A percentile compares a stretch with the other conserved stretches of the same genome.
Conservation (phyloP, 257 asterid genomes). For the Dorcoceras hygrometricum region DNA sequence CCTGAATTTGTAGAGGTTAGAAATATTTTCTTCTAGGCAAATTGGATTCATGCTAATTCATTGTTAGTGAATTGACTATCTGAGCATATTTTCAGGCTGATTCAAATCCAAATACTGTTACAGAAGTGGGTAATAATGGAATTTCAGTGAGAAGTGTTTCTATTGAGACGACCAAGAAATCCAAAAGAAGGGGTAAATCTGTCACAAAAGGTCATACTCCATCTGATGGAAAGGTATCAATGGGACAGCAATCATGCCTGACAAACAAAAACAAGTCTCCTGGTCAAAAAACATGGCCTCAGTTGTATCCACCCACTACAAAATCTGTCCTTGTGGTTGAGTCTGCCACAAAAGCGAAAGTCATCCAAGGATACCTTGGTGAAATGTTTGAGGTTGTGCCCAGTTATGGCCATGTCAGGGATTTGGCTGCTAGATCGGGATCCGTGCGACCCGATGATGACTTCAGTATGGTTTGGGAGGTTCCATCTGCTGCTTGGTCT, state of each 20-base stretch:
- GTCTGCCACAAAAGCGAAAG: slow-evolving; percentile 82
- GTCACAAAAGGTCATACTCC: slow-evolving; percentile 28
- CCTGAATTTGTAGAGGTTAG: slow-evolving; percentile 45
- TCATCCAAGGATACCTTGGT: slow-evolving; percentile 94
- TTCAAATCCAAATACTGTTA: slow-evolving; percentile 25
- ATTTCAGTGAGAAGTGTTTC: slow-evolving; percentile 31
- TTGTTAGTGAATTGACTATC: slow-evolving; percentile 30
- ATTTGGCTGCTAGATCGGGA: slow-evolving; percentile 96
- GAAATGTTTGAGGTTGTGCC: slow-evolving; percentile 91
- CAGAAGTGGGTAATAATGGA: slow-evolving; percentile 35
- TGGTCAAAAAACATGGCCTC: slow-evolving; percentile 43
- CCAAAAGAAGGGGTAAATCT: slow-evolving; percentile 40
- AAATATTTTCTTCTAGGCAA: slow-evolving; percentile 21
- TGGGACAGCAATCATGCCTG: slow-evolving; percentile 25
- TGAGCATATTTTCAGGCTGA: slow-evolving; percentile 40
- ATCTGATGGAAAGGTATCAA: slow-evolving; percentile 30
- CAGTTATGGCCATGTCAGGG: slow-evolving; percentile 94
- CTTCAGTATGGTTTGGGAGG: slow-evolving; percentile 99
- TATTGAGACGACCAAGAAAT: slow-evolving; percentile 33
- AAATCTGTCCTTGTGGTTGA: slow-evolving; percentile 85
- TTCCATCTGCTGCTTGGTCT: slow-evolving; percentile 94
- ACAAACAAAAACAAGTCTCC: slow-evolving; percentile 31
- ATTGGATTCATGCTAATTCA: slow-evolving; percentile 21
- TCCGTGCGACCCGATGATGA: slow-evolving; percentile 94
- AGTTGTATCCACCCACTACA: slow-evolving; percentile 68